Conservation (phyloP, 331 rosid species). For the Erythrophleum ivorense region DNA sequence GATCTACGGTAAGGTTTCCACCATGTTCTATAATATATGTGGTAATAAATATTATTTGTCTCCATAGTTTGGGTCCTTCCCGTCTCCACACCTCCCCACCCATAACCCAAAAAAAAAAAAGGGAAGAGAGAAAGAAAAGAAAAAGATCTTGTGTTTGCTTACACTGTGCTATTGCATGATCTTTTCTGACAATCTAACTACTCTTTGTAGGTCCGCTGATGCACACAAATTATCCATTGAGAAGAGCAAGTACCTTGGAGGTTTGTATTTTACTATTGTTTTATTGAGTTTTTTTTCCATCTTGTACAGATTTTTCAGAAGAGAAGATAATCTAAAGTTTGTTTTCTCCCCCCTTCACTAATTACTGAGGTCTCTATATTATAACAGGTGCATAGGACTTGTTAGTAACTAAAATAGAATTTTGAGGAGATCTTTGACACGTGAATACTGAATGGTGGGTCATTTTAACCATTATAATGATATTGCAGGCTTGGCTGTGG, state of each 20-base stretch:
- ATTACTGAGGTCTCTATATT: background rate
- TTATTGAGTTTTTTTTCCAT: background rate
- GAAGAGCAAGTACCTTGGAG: slow-evolving; percentile 99
- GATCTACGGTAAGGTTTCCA: slow-evolving; percentile 63
- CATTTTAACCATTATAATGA: background rate
- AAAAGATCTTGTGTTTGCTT: background rate
- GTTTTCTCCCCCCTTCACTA: background rate
- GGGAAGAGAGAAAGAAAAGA: too few relatives aligned
- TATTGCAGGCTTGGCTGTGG: background rate
- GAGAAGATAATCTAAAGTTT: slow-evolving; percentile 5
- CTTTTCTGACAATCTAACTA: slow-evolving; percentile 21
- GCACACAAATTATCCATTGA: slow-evolving; percentile 90
- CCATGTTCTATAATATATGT: background rate
- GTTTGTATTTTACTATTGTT: slow-evolving; percentile 51
- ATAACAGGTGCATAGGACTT: background rate
- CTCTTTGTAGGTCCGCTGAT: slow-evolving; percentile 73
- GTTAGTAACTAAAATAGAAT: background rate
- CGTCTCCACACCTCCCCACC: background rate
- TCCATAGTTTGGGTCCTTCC: background rate
- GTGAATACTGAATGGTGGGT: background rate
- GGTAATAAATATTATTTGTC: background rate
- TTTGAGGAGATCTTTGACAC: slow-evolving; percentile 13
- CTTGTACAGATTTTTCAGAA: background rate
- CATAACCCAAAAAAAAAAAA: too few relatives aligned
- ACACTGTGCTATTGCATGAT: slow-evolving; percentile 11